Evolutionary conservation across 371 early-diverging fungal species (phyloP).

Genomic region (Zychaea mexicana): DNA sequence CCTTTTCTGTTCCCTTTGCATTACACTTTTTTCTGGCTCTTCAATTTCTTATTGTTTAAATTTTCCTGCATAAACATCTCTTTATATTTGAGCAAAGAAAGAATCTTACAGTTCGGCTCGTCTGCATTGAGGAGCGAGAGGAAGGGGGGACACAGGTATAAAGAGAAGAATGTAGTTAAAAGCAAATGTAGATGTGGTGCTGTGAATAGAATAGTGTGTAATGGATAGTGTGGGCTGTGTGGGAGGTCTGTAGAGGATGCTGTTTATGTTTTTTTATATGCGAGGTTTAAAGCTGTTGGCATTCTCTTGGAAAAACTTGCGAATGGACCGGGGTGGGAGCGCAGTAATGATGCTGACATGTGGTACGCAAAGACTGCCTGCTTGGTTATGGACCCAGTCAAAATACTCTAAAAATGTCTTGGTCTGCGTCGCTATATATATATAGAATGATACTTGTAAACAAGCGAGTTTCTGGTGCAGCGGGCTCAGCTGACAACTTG

Average conservation of each 20-base stretch:
- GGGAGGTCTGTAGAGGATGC: not conserved
- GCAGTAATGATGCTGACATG: slow-evolving; percentile 27
- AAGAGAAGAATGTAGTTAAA: too few species aligned
- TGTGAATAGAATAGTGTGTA: too few species aligned
- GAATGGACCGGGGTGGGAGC: slow-evolving; percentile 21
- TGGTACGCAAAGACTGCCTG: slow-evolving; percentile 33
- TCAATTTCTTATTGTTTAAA: too few species aligned
- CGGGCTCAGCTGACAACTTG: not conserved
- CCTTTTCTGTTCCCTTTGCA: too few species aligned
- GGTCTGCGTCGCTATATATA: slow-evolving; percentile 28
- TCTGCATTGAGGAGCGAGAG: too few species aligned
- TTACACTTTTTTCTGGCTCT: too few species aligned
- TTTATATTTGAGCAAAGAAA: too few species aligned
- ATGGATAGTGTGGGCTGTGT: not conserved
- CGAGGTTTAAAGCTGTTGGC: slow-evolving; percentile 43
- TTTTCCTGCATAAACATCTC: too few species aligned
- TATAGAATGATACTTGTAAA: not conserved
- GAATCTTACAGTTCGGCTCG: too few species aligned
- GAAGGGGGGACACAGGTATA: too few species aligned
- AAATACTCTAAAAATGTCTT: slow-evolving; percentile 42
- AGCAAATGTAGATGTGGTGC: too few species aligned
- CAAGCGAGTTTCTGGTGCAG: not conserved
- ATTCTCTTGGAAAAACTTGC: slow-evolving; percentile 37
- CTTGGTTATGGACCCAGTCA: slow-evolving; percentile 37
- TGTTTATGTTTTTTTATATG: slow-evolving; percentile 20